A percentile compares a stretch with the other conserved stretches of the same genome.
Conservation (phyloP, 495 filamentous ascomycete genomes). For the Halenospora varia region DNA sequence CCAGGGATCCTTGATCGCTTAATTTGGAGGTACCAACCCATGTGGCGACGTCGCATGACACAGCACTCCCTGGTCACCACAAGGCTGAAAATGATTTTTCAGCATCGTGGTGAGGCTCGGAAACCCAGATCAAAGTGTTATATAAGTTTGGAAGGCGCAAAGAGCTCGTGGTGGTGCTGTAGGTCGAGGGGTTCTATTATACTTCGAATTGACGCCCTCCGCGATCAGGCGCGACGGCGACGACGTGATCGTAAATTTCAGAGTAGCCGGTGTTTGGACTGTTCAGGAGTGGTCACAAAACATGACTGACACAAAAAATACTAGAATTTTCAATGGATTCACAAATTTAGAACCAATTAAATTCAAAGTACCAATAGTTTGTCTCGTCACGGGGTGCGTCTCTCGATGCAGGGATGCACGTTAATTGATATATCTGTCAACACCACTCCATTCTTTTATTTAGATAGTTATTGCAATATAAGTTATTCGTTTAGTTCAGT, state of each 20-base stretch:
- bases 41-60: too few relatives aligned
- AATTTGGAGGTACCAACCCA: neutral
- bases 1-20: neutral
- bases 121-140: conserved; percentile 22
- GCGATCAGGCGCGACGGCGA: conserved; percentile 23
- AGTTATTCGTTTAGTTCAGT: too few relatives aligned
- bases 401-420: too few relatives aligned
- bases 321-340: conserved; percentile 15
- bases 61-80: too few relatives aligned
- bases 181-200: conserved; percentile 16
- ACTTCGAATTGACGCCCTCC: conserved; percentile 23
- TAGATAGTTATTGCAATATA: too few relatives aligned
- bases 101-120: too few relatives aligned
- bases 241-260: conserved; percentile 26
- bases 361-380: conserved; percentile 24
- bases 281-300: conserved; percentile 24
- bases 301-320: conserved; percentile 23
- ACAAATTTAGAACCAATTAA: conserved; percentile 19
- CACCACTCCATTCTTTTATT: too few relatives aligned
- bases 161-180: conserved; percentile 25
- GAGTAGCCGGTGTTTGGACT: conserved; percentile 16
- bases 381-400: conserved; percentile 21
- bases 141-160: conserved; percentile 26
- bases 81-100: too few relatives aligned
- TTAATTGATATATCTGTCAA: too few relatives aligned